phyloP scores from a whole-genome alignment of 2,329 filamentous ascomycete species.

The Magnaporthiopsis rhizophila region DNA sequence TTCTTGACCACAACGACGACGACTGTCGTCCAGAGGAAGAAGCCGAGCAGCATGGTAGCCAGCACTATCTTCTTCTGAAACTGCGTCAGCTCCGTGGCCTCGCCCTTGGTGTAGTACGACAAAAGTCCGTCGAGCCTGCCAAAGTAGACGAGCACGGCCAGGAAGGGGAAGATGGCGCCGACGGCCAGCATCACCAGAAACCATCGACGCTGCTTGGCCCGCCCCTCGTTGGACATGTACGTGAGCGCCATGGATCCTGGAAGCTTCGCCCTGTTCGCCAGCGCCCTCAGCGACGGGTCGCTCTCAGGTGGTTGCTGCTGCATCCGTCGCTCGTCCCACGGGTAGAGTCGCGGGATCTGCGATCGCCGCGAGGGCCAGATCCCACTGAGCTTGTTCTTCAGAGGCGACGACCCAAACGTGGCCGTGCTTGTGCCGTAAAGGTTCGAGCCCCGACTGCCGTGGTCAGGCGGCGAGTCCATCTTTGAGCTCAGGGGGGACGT shows the following conservation, averaged over 20 bases:
- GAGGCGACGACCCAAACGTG: conserved; percentile 1
- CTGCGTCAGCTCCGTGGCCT: conserved; percentile 30
- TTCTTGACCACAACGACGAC: conserved; percentile 14
- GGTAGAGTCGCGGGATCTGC: conserved; percentile 12
- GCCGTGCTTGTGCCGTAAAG: conserved; percentile 3
- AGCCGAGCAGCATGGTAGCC: conserved; percentile 21
- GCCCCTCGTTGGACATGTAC: conserved; percentile 20
- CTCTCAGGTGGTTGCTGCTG: conserved; percentile 4
- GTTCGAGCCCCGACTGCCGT: not conserved
- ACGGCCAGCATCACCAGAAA: conserved; percentile 31
- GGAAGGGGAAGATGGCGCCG: conserved; percentile 37
- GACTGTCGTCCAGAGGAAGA: conserved; percentile 15
- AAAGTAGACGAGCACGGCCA: conserved; percentile 34
- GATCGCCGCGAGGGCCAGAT: conserved; percentile 6
- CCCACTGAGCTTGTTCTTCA: conserved; percentile 4
- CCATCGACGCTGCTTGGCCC: conserved; percentile 24
- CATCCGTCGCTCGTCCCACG: conserved; percentile 17
- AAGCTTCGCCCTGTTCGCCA: conserved; percentile 8
- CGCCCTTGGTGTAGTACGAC: conserved; percentile 40
- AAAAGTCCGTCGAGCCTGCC: conserved; percentile 37
- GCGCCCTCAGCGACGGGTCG: conserved; percentile 13
- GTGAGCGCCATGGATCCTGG: conserved; percentile 11
- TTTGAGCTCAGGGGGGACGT: conserved; percentile 5
- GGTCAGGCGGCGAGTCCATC: conserved; percentile 1
- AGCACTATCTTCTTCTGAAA: conserved; percentile 28